Evolutionary conservation across 169 alveolate genomes (phyloP).

Genomic region (Plasmodium knowlesi): DNA sequence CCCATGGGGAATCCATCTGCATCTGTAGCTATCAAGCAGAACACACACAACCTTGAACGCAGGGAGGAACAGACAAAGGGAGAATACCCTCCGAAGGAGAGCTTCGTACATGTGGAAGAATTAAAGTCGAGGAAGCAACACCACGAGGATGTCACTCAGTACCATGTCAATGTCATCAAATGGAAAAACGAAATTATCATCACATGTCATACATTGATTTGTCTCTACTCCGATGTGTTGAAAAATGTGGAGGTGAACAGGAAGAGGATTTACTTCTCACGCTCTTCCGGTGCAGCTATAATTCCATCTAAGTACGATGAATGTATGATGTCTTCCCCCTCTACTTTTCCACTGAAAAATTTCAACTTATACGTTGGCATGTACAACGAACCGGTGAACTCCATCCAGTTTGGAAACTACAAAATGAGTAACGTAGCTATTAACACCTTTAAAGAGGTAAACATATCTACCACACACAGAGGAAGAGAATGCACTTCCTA

Average conservation of each 20-base stretch:
- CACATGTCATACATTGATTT: constrained; percentile 55
- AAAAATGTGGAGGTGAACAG: constrained; percentile 7
- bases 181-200: background rate
- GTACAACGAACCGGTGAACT: background rate
- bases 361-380: background rate
- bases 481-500: background rate
- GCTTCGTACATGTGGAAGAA: background rate
- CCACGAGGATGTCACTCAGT: background rate
- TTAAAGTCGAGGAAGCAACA: background rate
- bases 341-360: background rate
- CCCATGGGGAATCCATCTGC: background rate
- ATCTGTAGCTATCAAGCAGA: background rate
- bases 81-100: background rate
- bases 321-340: background rate
- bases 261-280: constrained; percentile 3
- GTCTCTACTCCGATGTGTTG: constrained; percentile 1
- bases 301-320: background rate
- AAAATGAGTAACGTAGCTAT: background rate
- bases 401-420: background rate
- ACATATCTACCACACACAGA: background rate
- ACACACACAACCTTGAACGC: background rate
- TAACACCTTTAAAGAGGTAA: background rate
- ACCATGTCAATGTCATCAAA: constrained; percentile 4
- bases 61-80: background rate
- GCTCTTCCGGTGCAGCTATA: background rate